Evolutionary conservation across 1,284 basidiomycete species (phyloP).

Genomic region (Sutorius eximius): DNA sequence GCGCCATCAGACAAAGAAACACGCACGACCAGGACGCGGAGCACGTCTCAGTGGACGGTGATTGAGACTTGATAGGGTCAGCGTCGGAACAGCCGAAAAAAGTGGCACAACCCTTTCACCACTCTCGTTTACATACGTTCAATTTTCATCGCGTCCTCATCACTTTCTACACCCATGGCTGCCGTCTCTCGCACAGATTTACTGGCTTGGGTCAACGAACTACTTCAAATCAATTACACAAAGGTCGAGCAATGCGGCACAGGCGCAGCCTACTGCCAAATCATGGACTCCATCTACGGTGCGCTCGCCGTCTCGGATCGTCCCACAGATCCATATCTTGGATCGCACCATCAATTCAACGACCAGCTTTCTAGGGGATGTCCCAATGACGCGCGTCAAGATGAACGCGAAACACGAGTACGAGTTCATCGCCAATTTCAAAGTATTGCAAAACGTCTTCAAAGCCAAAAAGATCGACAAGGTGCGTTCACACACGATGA

Average conservation of each 20-base stretch:
- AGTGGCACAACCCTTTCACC: slow-evolving; percentile 8
- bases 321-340: slow-evolving; percentile 16
- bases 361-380: slow-evolving; percentile 53
- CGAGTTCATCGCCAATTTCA: slow-evolving; percentile 94
- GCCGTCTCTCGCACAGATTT: slow-evolving; percentile 79
- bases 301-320: slow-evolving; percentile 28
- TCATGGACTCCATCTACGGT: slow-evolving; percentile 94
- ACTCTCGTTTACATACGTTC: slow-evolving; percentile 1
- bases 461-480: slow-evolving; percentile 91
- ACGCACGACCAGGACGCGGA: background rate
- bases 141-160: background rate
- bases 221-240: slow-evolving; percentile 87
- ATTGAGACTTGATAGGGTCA: background rate
- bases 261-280: slow-evolving; percentile 88
- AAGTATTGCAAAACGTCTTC: slow-evolving; percentile 90
- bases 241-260: slow-evolving; percentile 95
- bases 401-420: slow-evolving; percentile 95
- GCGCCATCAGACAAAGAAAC: background rate
- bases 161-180: slow-evolving; percentile 20
- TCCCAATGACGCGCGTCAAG: slow-evolving; percentile 88
- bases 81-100: slow-evolving; percentile 9
- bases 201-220: slow-evolving; percentile 91
- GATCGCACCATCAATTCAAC: slow-evolving; percentile 11
- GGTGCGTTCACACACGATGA: slow-evolving; percentile 44
- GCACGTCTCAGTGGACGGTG: background rate